Evolutionary conservation across 2,329 filamentous ascomycete genomes (phyloP).

Genomic region (Malbranchea zuffiana): DNA sequence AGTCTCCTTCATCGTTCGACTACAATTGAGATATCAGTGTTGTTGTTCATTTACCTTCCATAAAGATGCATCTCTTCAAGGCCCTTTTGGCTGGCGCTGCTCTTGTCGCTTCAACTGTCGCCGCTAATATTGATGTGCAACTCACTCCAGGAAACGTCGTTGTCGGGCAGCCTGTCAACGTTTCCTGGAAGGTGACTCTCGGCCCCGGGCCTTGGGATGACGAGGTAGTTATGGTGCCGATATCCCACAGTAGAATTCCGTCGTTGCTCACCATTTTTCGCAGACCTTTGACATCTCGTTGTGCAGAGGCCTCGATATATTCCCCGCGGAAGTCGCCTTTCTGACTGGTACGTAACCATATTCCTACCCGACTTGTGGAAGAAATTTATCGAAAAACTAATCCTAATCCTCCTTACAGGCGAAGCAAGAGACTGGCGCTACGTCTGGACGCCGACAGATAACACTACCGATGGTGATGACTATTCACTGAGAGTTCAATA

Average conservation of each 20-base stretch:
- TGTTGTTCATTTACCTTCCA: conserved; percentile 1
- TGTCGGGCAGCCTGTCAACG: conserved; percentile 42
- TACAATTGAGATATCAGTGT: conserved; percentile 1
- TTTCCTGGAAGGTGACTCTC: conserved; percentile 38
- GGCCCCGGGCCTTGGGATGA: no score
- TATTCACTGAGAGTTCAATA: conserved; percentile 51
- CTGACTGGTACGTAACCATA: conserved; percentile 30
- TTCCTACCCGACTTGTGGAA: no score
- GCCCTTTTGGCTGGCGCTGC: conserved; percentile 37
- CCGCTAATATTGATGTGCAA: no score
- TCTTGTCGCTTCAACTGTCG: conserved; percentile 36
- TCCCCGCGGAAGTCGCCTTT: conserved; percentile 41
- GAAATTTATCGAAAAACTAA: no score
- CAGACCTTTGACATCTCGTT: conserved; percentile 46
- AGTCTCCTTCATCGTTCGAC: no score
- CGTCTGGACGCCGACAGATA: conserved; percentile 40
- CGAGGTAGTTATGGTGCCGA: conserved; percentile 17
- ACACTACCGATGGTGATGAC: conserved; percentile 36
- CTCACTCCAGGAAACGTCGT: conserved; percentile 34
- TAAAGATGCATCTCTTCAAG: conserved; percentile 42
- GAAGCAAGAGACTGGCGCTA: conserved; percentile 37
- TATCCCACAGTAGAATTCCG: neutral
- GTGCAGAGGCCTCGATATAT: conserved; percentile 39
- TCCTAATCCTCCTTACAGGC: conserved; percentile 18
- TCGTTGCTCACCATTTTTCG: conserved; percentile 16